Evolutionary conservation across 495 filamentous ascomycete genomes (phyloP).

Genomic region (Hypoxylon lenormandii): DNA sequence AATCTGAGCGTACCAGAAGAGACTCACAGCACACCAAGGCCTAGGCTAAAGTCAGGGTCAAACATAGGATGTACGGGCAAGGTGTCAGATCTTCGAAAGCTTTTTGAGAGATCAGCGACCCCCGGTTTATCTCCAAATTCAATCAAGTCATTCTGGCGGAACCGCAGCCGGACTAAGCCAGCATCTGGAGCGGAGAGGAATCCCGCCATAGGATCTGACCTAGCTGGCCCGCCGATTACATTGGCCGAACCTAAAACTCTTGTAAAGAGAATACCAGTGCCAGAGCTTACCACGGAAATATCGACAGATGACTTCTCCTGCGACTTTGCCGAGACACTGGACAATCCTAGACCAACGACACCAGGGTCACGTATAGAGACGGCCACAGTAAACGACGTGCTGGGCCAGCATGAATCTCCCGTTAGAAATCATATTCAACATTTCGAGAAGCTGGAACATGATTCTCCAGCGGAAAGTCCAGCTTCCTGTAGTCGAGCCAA

Average conservation of each 20-base stretch:
- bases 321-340: slow-evolving; percentile 32
- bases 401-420: slow-evolving; percentile 46
- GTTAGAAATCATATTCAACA: slow-evolving; percentile 52
- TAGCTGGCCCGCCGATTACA: slow-evolving; percentile 39
- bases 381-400: neutral
- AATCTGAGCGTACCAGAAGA: neutral
- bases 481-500: slow-evolving; percentile 15
- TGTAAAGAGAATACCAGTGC: slow-evolving; percentile 21
- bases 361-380: slow-evolving; percentile 23
- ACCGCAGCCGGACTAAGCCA: slow-evolving; percentile 20
- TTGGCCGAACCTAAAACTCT: slow-evolving; percentile 34
- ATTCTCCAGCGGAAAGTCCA: slow-evolving; percentile 8
- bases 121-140: slow-evolving; percentile 28
- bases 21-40: neutral
- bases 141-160: slow-evolving; percentile 35
- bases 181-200: slow-evolving; percentile 21
- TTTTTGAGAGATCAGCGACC: slow-evolving; percentile 48
- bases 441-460: slow-evolving; percentile 50
- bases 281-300: slow-evolving; percentile 47
- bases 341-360: slow-evolving; percentile 20
- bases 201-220: slow-evolving; percentile 17
- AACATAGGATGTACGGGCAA: slow-evolving; percentile 22
- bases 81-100: slow-evolving; percentile 47
- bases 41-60: slow-evolving; percentile 3
- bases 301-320: slow-evolving; percentile 47